Evolutionary conservation across 2,329 filamentous ascomycete genomes (phyloP).

Genomic region (Stagonosporopsis cucurbitacearum): DNA sequence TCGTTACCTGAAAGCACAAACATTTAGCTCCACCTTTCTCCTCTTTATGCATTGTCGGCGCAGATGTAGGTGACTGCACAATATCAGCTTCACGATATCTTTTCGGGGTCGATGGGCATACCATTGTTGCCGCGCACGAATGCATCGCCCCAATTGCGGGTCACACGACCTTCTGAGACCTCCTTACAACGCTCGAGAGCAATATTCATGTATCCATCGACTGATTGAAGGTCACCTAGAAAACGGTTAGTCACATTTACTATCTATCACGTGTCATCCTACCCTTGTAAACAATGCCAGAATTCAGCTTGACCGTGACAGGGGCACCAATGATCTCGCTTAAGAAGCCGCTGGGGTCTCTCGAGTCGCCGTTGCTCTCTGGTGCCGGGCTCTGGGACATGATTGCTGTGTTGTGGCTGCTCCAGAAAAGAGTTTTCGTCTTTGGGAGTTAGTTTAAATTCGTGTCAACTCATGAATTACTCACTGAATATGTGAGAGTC

Average conservation of each 20-base stretch:
- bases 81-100: slow-evolving; percentile 16
- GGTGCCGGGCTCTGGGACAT: slow-evolving; percentile 51
- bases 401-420: slow-evolving; percentile 10
- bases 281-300: slow-evolving; percentile 98
- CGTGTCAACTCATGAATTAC: not conserved
- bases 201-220: slow-evolving; percentile 99
- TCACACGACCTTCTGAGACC: slow-evolving; percentile 82
- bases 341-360: slow-evolving; percentile 92
- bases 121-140: slow-evolving; percentile 97
- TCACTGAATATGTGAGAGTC: not conserved
- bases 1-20: not conserved
- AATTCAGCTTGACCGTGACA: slow-evolving; percentile 97
- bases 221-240: slow-evolving; percentile 89
- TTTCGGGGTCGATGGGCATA: slow-evolving; percentile 46
- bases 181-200: slow-evolving; percentile 95
- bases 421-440: slow-evolving; percentile 4
- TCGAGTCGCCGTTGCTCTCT: slow-evolving; percentile 73
- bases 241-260: slow-evolving; percentile 7
- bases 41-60: slow-evolving; percentile 35
- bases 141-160: slow-evolving; percentile 87
- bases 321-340: slow-evolving; percentile 92
- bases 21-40: not conserved
- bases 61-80: slow-evolving; percentile 41
- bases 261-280: slow-evolving; percentile 16
- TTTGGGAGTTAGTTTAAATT: not conserved